Evolutionary conservation across 768 basidiomycete species (phyloP), one percentile per base, ranked within the genome.

Genomic region (Postia placenta): DNA sequence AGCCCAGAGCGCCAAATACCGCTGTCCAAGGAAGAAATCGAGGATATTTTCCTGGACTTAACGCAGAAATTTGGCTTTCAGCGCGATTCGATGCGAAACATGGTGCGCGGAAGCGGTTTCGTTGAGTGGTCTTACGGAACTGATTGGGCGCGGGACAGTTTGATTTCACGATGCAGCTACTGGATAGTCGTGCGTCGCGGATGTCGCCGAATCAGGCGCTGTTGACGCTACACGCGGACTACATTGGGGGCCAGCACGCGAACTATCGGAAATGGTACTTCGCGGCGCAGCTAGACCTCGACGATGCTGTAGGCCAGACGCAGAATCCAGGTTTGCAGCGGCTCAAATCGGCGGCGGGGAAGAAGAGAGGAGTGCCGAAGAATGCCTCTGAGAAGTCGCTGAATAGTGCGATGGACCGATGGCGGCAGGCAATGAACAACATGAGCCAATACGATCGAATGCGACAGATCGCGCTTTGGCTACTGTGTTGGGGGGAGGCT

Each of bases 251-350:
- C 2, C 89, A 95, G 66, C 87, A 97, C 60, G 92, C 96, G 43
- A 98, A 98, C 73, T 98, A 98, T 71, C 89, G 96, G 53, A 97
- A 97, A 71, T 98, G 96, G 96, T 99, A 99, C 72, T 99, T 98
- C 67, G 96, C 95, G 24, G 93, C 95, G 17, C 96, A 99, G 67
- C 83, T 99, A 51, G 95, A 98, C 66, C 85, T 98, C 37, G 96
- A 99, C 66, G 96, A 99, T 58, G 95, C 93, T 42, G 85, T 98
- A 46, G 96, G 95, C 24, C 81, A 87, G 51, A 78, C 79, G 5
- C 92, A 96, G 62, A 97, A 96, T 64, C 91, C 92, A 0, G 94
- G 94, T 49, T 72, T 96, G 4, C 80, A 79, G 42, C 85, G 91
- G 9, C 77, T 95, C n/a, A 79, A 81, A 50, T 88, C 89, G 3